Evolutionary conservation across 495 filamentous ascomycete species (phyloP), one percentile per base, ranked within the genome.

Genomic region (Tuber umbilicatum): DNA sequence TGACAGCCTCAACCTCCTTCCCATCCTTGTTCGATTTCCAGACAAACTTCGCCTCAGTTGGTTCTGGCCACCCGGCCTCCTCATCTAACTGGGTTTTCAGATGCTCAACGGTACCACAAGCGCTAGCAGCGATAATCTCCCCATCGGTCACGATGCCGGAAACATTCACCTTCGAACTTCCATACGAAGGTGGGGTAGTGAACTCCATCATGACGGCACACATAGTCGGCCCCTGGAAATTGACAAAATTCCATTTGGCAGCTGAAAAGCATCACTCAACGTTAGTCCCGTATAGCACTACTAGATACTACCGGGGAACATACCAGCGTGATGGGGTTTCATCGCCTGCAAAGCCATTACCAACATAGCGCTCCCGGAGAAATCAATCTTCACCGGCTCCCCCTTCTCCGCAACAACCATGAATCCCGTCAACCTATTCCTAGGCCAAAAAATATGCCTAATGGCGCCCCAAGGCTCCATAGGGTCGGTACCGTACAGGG

Each of bases 311-410:
- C 80, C 37, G 21, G 64, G 14, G 73, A 60, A 79, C 85, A 74
- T 87, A 92, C 90, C 90, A 60, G 93, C 93, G 84, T 98, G 96
- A 83, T 99, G 95, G 21, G 95, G 95, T 86, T 98, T 99, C 96
- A 98, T 98, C 78, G 93, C 95, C 83, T 99, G 95, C 55, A 98
- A 86, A 43, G 93, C 93, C 83, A 93, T 90, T 77, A 89, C 86
- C 83, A 93, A 92, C 76, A 96, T 84, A 38, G 89, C 93, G 75
- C 85, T 88, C 64, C 95, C 95, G 73, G 88, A 90, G 83, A 96
- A 89, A 81, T 97, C 90, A 50, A 96, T 85, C n/a, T 90, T 90
- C 27, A 64, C 55, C 27, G 55, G 55, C 71, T 93, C 91, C 60
- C 90, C 89, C 83, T 93, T 90, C 55, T 64, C 55, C 12, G 55